Base-by-base conservation (phyloP, 331 rosid genomes). In the Prunus yedoensis region DNA sequence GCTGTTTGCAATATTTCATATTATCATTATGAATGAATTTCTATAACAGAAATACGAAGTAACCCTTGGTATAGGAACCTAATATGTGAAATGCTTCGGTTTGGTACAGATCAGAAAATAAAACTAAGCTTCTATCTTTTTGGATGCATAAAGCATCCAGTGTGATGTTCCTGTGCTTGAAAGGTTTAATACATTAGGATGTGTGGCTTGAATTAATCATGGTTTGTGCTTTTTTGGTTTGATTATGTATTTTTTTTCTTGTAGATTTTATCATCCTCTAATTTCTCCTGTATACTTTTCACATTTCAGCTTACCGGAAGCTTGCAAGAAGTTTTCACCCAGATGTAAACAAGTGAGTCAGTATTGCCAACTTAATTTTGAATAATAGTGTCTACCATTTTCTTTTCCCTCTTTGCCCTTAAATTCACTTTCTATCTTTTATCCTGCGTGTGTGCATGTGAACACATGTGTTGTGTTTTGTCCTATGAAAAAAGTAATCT, bases 301-400 rank as follows among this genome's bases (percentile, higher is more conserved):
- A 69, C 64, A 35, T 89, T 86, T 82, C 96, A 95, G 99, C 98
- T 66, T 95, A 95, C 71, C 88, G 99, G 87, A 95, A 92, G 86
- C 98, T 95, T 79, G 99, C 99, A 54, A 88, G 99, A 71, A 90
- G 81, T 82, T 91, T 76, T 82, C 99, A 95, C 79, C 99, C 99
- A 15, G 99, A 95, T 81, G 99, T 95, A 66, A 95, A 92, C 89
- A 95, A 95, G 99, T 95, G 84, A 92, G 97, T 85, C 32, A 54
- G 67, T 74, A 18, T 32, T 12, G 21, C 60, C 12, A 70, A 66
- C 74, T 66, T 17, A 52, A 18, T 43, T 62, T 61, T 61, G 2
- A 61, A 10, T 61, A 15, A 9, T 61, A 63, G 47, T 18, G 15
- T 38, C 35, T 32, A 16, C 8, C 13, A 16, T 14, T 66, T 45